Percentiles rank a stretch among this genome's conserved stretches.
Conservation (phyloP, 257 asterid genomes). For the Craterostigma plantagineum region DNA sequence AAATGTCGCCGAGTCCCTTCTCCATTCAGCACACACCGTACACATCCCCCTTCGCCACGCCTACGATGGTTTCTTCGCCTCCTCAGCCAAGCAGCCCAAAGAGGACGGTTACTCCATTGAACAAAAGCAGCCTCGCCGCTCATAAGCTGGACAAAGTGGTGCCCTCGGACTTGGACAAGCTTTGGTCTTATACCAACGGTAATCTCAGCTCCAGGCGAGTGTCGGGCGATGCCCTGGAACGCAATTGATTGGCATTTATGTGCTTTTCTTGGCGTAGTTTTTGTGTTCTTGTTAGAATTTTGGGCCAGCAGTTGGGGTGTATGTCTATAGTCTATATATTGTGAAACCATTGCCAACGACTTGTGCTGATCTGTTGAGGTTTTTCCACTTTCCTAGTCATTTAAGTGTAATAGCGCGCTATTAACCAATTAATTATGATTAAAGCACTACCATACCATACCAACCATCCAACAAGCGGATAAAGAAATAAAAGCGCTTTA, state of each 20-base stretch:
- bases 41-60: slow-evolving; percentile 87
- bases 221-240: slow-evolving; percentile 55
- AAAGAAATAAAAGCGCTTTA: too few relatives aligned
- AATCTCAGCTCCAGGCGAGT: slow-evolving; percentile 53
- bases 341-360: too few relatives aligned
- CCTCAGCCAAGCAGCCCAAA: slow-evolving; percentile 60
- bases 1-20: slow-evolving; percentile 91
- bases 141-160: slow-evolving; percentile 34
- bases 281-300: too few relatives aligned
- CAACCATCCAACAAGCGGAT: too few relatives aligned
- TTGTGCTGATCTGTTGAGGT: too few relatives aligned
- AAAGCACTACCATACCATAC: too few relatives aligned
- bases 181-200: slow-evolving; percentile 76
- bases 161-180: slow-evolving; percentile 54
- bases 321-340: too few relatives aligned
- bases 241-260: slow-evolving; percentile 25
- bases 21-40: slow-evolving; percentile 85
- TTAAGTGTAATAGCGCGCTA: too few relatives aligned
- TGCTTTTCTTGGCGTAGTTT: background rate
- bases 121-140: slow-evolving; percentile 19
- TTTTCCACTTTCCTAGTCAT: too few relatives aligned
- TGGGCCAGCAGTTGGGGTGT: too few relatives aligned
- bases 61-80: slow-evolving; percentile 56
- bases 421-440: too few relatives aligned
- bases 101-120: slow-evolving; percentile 30